Evolutionary conservation across 192 early-diverging fungal species (phyloP), one percentile per base, ranked within the genome.

Genomic region (Gigaspora rosea): DNA sequence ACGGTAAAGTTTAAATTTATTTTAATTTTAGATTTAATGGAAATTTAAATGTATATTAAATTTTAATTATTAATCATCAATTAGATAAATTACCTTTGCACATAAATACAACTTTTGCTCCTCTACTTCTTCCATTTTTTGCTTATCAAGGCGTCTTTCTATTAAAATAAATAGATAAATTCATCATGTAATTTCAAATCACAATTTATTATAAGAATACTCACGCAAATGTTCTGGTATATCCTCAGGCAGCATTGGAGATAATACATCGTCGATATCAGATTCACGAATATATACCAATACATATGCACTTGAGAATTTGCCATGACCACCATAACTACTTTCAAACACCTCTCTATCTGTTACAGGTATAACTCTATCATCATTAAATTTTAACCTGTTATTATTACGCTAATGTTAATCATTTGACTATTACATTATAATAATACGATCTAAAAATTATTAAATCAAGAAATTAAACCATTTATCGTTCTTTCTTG

Each of bases 241-340:
- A 47, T 97, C 95, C 2, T 84, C 77, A 13, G 87, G 85, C 12
- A 85, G 84, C 4, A 93, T 79, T 32, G 89, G 86, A 13, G 85
- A 82, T 69, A 98, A 83, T 41, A 98, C 87, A 32, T 89, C 76
- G 33, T 92, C 92, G 69, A 91, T 82, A 78, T 92, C 86, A 11
- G 84, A 78, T 80, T 95, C 90, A 63, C 96, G 92, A 56, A 99
- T 90, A 74, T 99, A 99, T 48, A 97, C 96, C 81, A 99, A 85
- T 96, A 99, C 97, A 87, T 99, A 99, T 9, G 98, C 98, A 78
- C 97, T 99, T 6, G 94, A 95, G 80, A 94, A 97, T 36, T 95
- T 90, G 13, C 74, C 73, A 71, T 94, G 94, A 11, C 95, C 97
- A 57, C 98, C 98, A 79, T 90, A 98, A 80, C 96, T 97, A 47